These are phyloP conservation scores for Alternaria ventricosa DNA, from an alignment of 2,329 filamentous ascomycete genomes.

Conservation along the genomic window DNA sequence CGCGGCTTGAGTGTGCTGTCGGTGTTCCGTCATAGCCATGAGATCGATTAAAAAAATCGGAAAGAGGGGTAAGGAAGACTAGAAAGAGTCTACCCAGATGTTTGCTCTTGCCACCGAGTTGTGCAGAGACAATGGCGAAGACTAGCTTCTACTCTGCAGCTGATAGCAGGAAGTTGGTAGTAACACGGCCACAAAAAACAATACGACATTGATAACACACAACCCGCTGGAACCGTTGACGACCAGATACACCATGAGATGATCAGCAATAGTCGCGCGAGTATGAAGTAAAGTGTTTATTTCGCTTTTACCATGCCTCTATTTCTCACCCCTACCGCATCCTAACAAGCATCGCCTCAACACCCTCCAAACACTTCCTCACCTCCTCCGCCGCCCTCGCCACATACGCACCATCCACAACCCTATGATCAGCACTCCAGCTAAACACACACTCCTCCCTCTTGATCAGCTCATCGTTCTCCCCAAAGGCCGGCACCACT, in stretches of 20 bases:
- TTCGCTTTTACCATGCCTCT: neutral
- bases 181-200: neutral
- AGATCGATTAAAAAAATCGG: neutral
- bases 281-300: neutral
- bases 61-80: neutral
- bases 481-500: slow-evolving; percentile 77
- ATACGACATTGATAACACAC: neutral
- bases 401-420: slow-evolving; percentile 94
- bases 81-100: neutral
- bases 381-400: slow-evolving; percentile 87
- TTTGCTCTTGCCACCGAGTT: neutral
- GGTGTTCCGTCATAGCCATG: neutral
- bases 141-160: neutral
- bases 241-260: neutral
- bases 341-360: slow-evolving; percentile 84
- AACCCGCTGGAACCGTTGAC: neutral
- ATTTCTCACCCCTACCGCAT: slow-evolving; percentile 17
- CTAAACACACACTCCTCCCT: slow-evolving; percentile 88
- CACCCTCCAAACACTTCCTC: slow-evolving; percentile 78
- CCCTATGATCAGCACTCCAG: slow-evolving; percentile 94
- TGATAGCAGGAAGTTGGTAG: neutral
- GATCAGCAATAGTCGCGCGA: neutral
- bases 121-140: neutral
- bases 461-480: slow-evolving; percentile 65
- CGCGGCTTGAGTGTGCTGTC: slow-evolving; percentile 18